Base-by-base conservation (phyloP, 495 filamentous ascomycete genomes). In the Hypoxylon intermedium region DNA sequence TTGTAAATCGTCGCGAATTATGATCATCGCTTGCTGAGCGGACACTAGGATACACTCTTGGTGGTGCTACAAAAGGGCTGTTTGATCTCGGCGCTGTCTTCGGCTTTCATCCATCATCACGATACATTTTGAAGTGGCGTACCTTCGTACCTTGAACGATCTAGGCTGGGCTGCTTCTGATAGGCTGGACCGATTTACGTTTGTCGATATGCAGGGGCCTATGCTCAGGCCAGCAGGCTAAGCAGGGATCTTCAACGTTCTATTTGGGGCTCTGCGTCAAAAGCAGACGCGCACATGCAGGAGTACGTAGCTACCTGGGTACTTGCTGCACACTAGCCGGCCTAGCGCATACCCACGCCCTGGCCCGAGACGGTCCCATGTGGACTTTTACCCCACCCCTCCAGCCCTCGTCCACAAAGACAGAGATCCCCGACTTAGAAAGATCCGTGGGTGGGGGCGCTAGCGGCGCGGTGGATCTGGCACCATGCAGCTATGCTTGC, bases 241-340 rank as follows among this genome's bases (percentile, higher is more conserved):
- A 59, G 21, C 62, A 60, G 52, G 62, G 62, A 57, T 65, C 62
- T 49, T 46, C 62, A 57, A 57, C 36, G 42, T 65, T 65, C 62
- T 65, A 65, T 65, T 65, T 65, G 62, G 62, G 62, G 62, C 62
- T 65, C 62, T 65, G 62, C 62, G 55, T 60, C 46, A 52, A 65
- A 59, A 55, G 42, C 53, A 23, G 41, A 57, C 47, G 45, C 45
- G 50, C 40, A 36, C 20, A 48, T 48, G 44, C 44, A 49, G 46
- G 21, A 24, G 28, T 53, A 51, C 30, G 23, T 56, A 51, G 34
- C 21, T 62, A 52, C 45, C 1, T 51, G n/a, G 11, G 4, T 53
- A 43, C 24, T 11, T 43, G 13, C 33, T 36, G 33, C 33, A 36
- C 33, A 36, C 33, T 36, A 36, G 6, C 11, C n/a, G 24, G 2